Evolutionary conservation across 176 grass and related monocot genomes (phyloP).

Genomic region (Eragrostis nindensis): DNA sequence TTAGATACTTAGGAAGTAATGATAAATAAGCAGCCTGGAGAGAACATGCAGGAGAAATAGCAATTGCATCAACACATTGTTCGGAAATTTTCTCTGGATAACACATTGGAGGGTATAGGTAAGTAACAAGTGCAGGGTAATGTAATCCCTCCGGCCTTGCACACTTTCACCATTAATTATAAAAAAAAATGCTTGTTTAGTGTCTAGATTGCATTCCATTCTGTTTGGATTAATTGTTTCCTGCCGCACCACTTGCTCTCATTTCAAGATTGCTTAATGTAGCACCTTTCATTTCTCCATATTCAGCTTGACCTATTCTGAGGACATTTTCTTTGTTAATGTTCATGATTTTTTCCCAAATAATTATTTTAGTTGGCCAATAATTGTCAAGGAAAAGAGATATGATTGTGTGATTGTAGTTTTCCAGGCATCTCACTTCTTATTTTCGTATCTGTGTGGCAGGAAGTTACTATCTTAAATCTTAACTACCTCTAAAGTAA

Average conservation of each 20-base stretch:
- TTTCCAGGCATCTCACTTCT: neutral
- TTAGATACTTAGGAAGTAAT: constrained; percentile 2
- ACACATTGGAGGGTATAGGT: constrained; percentile 9
- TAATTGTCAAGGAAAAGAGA: constrained; percentile 4
- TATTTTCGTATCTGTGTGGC: constrained; percentile 8
- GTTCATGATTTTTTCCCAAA: neutral
- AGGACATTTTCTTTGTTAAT: constrained; percentile 22
- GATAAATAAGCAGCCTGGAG: neutral
- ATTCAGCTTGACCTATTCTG: constrained; percentile 6
- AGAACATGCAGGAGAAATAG: neutral
- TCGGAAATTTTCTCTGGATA: neutral
- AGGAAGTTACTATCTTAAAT: neutral
- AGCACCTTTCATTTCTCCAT: neutral
- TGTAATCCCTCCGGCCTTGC: neutral
- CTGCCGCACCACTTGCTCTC: neutral
- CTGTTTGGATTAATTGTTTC: neutral
- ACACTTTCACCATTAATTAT: neutral
- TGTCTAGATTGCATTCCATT: neutral
- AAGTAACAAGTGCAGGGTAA: neutral
- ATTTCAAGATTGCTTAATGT: neutral
- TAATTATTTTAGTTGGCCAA: constrained; percentile 6
- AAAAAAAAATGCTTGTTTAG: neutral
- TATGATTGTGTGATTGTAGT: neutral
- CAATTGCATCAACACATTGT: neutral
- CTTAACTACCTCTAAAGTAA: constrained; percentile 16